phyloP scores from a whole-genome alignment of 352 stramenopile genomes.

The Phytophthora multivora region DNA sequence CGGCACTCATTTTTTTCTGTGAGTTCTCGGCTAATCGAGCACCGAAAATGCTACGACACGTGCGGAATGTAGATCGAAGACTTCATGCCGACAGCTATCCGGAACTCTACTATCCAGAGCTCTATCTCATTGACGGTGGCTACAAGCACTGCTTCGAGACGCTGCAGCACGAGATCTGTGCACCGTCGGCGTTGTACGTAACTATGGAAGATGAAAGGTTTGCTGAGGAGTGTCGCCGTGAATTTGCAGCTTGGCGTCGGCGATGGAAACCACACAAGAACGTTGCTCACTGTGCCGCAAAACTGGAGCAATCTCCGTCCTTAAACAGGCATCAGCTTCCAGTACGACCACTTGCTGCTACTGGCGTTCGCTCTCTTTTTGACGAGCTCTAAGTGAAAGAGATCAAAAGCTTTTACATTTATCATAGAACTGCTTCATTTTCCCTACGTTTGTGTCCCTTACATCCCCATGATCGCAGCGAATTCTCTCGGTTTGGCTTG shows the following conservation, averaged over 20 bases:
- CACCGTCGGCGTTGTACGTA: slow-evolving; percentile 41
- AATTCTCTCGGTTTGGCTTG: slow-evolving; percentile 26
- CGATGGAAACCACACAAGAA: slow-evolving; percentile 59
- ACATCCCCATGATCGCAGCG: slow-evolving; percentile 23
- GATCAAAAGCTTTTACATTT: neutral
- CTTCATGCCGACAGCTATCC: slow-evolving; percentile 64
- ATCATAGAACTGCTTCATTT: neutral
- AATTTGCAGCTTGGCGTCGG: slow-evolving; percentile 52
- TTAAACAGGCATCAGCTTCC: neutral
- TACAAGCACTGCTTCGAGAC: slow-evolving; percentile 78
- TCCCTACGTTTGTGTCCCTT: no score
- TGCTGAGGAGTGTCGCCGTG: slow-evolving; percentile 44
- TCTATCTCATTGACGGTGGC: slow-evolving; percentile 73
- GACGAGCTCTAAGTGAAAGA: slow-evolving; percentile 23
- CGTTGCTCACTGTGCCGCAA: slow-evolving; percentile 38
- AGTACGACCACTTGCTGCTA: neutral
- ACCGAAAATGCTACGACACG: slow-evolving; percentile 70
- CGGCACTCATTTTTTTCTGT: slow-evolving; percentile 69
- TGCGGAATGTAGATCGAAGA: slow-evolving; percentile 66
- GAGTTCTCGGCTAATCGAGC: slow-evolving; percentile 74
- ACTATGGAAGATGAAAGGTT: slow-evolving; percentile 58
- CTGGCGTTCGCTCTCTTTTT: slow-evolving; percentile 35
- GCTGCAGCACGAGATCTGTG: slow-evolving; percentile 40
- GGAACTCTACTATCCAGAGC: slow-evolving; percentile 66
- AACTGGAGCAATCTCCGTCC: slow-evolving; percentile 34